A percentile compares a stretch with the other conserved stretches of the same genome.
Evolutionary conservation across 2,329 filamentous ascomycete species (phyloP).

Genomic region (Acephala macrosclerotiorum): DNA sequence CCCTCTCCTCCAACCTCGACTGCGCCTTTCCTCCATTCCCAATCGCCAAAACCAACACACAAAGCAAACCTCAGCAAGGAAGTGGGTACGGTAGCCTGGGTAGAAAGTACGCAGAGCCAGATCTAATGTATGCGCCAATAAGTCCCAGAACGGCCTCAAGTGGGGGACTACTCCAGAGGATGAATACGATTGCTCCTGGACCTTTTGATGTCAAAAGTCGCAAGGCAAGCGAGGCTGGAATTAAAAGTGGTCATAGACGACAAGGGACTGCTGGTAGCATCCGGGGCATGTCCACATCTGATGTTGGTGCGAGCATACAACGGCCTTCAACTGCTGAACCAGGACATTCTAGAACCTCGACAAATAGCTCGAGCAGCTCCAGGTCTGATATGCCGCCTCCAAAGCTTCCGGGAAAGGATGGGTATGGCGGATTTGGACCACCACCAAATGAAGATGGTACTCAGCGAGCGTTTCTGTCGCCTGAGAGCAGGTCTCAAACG

Average conservation of each 20-base stretch:
- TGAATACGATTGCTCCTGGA: slow-evolving; percentile 71
- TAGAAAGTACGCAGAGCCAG: slow-evolving; percentile 41
- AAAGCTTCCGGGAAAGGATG: slow-evolving; percentile 52
- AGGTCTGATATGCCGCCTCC: slow-evolving; percentile 29
- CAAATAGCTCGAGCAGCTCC: slow-evolving; percentile 36
- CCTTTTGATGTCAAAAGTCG: slow-evolving; percentile 64
- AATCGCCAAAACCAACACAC: slow-evolving; percentile 45
- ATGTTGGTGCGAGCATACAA: slow-evolving; percentile 23
- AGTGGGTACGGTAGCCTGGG: slow-evolving; percentile 29
- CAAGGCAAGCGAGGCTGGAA: slow-evolving; percentile 34
- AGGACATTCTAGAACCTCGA: slow-evolving; percentile 37
- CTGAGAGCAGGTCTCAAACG: slow-evolving; percentile 42
- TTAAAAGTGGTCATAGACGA: slow-evolving; percentile 41
- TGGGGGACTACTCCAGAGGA: slow-evolving; percentile 61
- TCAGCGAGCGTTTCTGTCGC: slow-evolving; percentile 48
- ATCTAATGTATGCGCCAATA: slow-evolving; percentile 53
- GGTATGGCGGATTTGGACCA: slow-evolving; percentile 65
- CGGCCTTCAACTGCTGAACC: slow-evolving; percentile 34
- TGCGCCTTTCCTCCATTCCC: slow-evolving; percentile 62
- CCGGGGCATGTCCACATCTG: slow-evolving; percentile 26
- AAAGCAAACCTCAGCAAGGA: slow-evolving; percentile 22
- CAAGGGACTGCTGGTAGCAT: slow-evolving; percentile 34
- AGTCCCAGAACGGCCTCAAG: slow-evolving; percentile 54
- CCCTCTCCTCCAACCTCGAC: slow-evolving; percentile 53
- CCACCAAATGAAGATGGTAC: slow-evolving; percentile 49